Evolutionary conservation across 2,329 filamentous ascomycete species (phyloP), one percentile per base, ranked within the genome.

Genomic region (Diaporthe humulicola): DNA sequence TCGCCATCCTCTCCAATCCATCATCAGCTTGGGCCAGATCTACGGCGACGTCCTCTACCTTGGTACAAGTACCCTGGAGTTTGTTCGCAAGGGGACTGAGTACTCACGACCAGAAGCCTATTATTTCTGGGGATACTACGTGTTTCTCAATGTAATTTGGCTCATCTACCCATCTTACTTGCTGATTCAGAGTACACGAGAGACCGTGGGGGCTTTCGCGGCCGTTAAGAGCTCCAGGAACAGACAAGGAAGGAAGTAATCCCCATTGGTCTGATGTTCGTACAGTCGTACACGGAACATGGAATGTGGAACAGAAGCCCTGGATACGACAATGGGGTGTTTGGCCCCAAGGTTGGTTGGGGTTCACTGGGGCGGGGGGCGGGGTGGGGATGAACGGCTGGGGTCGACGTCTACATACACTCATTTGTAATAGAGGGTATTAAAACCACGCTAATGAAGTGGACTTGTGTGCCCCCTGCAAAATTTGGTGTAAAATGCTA

Each of bases 41-140:
- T 92, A 90, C 79, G 88, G 89, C 45, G 83, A 87, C 74, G 82
- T 88, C 2, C 80, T 90, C 52, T 90, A 90, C 83, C 89, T 86
- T 76, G 85, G 80, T 2, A 90, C 86, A 12, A 86, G 83, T 77
- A 79, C 84, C 2, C 86, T 87, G 73, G 85, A 88, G 70, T 80
- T 85, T 70, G 73, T 82, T 4, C 78, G 85, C 4, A 78, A 80
- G n/a, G 83, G 82, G 1, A 79, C 84, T 2, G 79, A 82, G n/a
- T 88, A 86, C 80, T 89, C 85, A 66, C 84, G 89, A 0, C 88
- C 88, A 0, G 89, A 90, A 80, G 77, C 78, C 1, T 85, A 84
- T 52, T 90, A 90, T 79, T 91, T 87, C 76, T 90, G 84, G 83
- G 84, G 83, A 14, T 90, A 90, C 77, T 90, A 87, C 74, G 79